Base-by-base conservation (phyloP, 2,329 filamentous ascomycete species). In the Seiridium cupressi region DNA sequence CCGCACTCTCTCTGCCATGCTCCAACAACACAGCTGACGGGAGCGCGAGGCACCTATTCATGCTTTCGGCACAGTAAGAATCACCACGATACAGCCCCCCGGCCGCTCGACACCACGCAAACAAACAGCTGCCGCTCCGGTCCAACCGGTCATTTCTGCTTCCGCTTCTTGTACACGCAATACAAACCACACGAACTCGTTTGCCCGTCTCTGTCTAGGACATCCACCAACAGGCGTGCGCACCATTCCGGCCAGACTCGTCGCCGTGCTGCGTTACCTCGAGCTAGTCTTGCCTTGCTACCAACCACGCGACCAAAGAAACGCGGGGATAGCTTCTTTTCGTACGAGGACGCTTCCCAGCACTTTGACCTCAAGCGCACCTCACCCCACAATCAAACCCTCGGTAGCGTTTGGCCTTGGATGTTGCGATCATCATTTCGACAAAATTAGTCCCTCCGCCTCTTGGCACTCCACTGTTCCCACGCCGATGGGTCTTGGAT, bases 401-500 rank as follows among this genome's bases (percentile, higher is more conserved):
- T 26, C 55, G 55, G 31, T 13, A 53, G 10, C 18, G 49, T 53
- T 36, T n/a, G 44, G 31, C 46, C 34, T 13, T 51, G 11, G 31
- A 35, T 48, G 55, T 59, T 59, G 57, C 9, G 57, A 59, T 59
- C 57, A 48, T 53, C 57, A 51, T 51, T 40, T 53, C 49, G 36
- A 47, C 40, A 11, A 46, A 40, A 53, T 58, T 48, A 18, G 55
- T 34, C n/a, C 34, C 55, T 51, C 44, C 46, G 46, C 55, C 32
- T 35, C 55, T 51, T 49, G 36, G 38, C 36, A n/a, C 55, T 49
- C 55, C 55, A 51, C 55, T 34, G 34, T 51, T 49, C 32, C 46
- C 46, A 58, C 42, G 46, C 36, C 18, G 18, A 58, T 42, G 55
- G 55, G 35, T 51, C 44, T 13, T 18, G 48, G 26, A 34, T 18